Evolutionary conservation across 805 yeast species (phyloP).

Genomic region (Yarrowia sp.): DNA sequence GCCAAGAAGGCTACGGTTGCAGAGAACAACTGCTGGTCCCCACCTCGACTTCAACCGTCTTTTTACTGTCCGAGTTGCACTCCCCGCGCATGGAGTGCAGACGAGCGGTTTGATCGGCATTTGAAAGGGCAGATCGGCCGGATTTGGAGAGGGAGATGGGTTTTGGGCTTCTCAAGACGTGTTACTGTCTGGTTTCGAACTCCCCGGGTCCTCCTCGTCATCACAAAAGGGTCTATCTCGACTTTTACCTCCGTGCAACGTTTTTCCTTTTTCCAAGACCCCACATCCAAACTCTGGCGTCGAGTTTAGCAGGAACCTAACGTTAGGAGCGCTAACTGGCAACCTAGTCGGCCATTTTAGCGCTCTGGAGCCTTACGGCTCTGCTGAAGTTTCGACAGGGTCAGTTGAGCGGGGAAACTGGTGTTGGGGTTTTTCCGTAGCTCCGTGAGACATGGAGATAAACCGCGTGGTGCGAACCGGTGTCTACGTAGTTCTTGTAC

Average conservation of each 20-base stretch:
- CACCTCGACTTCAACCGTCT: neutral
- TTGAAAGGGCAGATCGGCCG: conserved; percentile 6
- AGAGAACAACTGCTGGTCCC: neutral
- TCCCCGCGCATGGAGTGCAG: conserved; percentile 11
- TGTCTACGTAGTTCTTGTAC: too few relatives aligned
- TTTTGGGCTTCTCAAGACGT: too few relatives aligned
- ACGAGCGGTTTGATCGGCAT: neutral
- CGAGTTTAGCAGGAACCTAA: neutral
- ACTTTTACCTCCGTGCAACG: neutral
- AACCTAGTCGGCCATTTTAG: neutral
- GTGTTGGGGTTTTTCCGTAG: neutral
- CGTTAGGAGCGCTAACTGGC: neutral
- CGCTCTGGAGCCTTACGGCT: too few relatives aligned
- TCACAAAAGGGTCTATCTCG: neutral
- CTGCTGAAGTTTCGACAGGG: neutral
- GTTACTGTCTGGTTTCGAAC: too few relatives aligned
- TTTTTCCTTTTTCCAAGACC: neutral
- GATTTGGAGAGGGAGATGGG: neutral
- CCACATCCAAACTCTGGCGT: conserved; percentile 1
- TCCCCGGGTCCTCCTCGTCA: neutral
- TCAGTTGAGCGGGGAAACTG: conserved; percentile 15
- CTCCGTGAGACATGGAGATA: too few relatives aligned
- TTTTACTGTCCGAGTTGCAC: neutral
- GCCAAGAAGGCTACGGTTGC: neutral
- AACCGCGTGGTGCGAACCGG: too few relatives aligned